Conservation (phyloP, 2,329 filamentous ascomycete genomes). For the Xylaria sp. region DNA sequence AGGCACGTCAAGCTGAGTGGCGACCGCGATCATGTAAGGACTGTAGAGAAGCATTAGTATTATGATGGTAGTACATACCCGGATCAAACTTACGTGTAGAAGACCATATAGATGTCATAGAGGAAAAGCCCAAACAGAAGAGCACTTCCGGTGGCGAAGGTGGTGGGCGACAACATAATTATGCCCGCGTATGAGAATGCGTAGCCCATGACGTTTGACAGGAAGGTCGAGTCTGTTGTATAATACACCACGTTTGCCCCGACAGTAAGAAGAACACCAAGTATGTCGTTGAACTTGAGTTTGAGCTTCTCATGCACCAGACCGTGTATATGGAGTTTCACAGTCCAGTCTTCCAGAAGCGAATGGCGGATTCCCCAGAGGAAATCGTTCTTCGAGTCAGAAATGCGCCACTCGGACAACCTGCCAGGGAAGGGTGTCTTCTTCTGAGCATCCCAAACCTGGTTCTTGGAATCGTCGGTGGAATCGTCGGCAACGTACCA, state of each 20-base stretch:
- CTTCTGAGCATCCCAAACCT: slow-evolving; percentile 35
- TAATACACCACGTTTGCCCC: slow-evolving; percentile 65
- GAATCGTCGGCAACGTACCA: slow-evolving; percentile 34
- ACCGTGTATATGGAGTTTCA: slow-evolving; percentile 56
- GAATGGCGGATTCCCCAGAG: slow-evolving; percentile 58
- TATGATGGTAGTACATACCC: background rate
- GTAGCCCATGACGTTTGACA: slow-evolving; percentile 87
- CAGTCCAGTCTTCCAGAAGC: slow-evolving; percentile 54
- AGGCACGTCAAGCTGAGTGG: slow-evolving; percentile 85
- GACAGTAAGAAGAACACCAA: slow-evolving; percentile 59
- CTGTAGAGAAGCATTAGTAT: slow-evolving; percentile 42
- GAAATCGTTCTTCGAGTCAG: slow-evolving; percentile 27
- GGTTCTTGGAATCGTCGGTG: slow-evolving; percentile 28
- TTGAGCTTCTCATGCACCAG: slow-evolving; percentile 50
- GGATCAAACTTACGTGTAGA: slow-evolving; percentile 67
- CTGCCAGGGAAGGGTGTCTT: slow-evolving; percentile 45
- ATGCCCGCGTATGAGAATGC: slow-evolving; percentile 84
- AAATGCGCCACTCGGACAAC: slow-evolving; percentile 38
- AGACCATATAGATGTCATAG: slow-evolving; percentile 94
- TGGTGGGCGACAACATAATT: slow-evolving; percentile 84
- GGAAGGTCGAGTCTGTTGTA: slow-evolving; percentile 57
- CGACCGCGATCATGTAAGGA: slow-evolving; percentile 84
- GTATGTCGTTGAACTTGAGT: slow-evolving; percentile 59
- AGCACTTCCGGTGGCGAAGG: slow-evolving; percentile 78
- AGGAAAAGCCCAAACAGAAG: slow-evolving; percentile 82